Base-by-base conservation (phyloP, 192 early-diverging fungal genomes). In the Mortierella alpina region DNA sequence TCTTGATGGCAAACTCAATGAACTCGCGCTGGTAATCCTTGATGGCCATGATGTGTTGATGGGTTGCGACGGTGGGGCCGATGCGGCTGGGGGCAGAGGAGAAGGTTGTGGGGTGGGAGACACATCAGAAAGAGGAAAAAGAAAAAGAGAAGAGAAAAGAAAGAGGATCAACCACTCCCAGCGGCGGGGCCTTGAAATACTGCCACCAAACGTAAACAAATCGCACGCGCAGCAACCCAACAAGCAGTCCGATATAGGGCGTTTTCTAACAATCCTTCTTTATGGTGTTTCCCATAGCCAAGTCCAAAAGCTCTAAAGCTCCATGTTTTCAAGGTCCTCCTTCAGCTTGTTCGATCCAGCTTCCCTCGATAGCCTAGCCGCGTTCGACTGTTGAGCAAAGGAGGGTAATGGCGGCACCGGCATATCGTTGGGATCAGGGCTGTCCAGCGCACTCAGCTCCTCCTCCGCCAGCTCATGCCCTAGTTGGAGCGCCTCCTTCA, bases 1-100 rank as follows among this genome's bases (percentile, higher is more conserved):
- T 91, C 44, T 84, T 82, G 70, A 99, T 91, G 56, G 93, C 93
- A 85, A 98, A 97, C 60, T 92, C 88, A 83, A 99, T 93, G 83
- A 98, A 99, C 50, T 96, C 93, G 82, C 91, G 90, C 85, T 98
- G 96, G 86, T 97, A 96, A 31, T 89, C 70, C 72, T 91, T 90
- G 84, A 91, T 89, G 42, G 73, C 10, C 83, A 84, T 84, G 15
- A 10, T 62, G 63, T 46, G 42, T 9, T 59, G 50, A 20, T 14
- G 2, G 31, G 20, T 2, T 20, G 20, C 13, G 3, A 39, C 41
- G 4, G 50, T 51, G 17, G 44, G 18, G 45, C 22, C 40, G 50
- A 31, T 31, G 31, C 61, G 42, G 50, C 23, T 42, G 20, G 55
- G 15, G 42, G 49, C 31, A 45, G 46, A 59, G 59, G 50, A 22